phyloP scores from a whole-genome alignment of 305 asterid genomes.

The Fraxinus latifolia region DNA sequence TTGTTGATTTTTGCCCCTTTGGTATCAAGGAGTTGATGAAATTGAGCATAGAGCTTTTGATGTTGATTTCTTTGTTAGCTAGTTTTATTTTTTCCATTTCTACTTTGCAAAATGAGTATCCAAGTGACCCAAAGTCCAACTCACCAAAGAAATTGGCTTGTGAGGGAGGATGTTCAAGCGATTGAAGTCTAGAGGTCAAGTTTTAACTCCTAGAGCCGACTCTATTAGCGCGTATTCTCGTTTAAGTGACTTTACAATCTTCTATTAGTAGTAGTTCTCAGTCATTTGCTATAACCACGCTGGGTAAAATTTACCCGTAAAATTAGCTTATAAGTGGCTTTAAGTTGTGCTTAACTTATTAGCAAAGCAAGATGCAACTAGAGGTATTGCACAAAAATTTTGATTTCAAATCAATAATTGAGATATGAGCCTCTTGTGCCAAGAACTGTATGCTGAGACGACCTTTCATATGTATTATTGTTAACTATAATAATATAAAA shows the following conservation, averaged over 20 bases:
- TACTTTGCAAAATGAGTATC: not conserved
- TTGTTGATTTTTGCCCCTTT: not conserved
- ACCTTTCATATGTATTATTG: not conserved
- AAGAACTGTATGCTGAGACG: not conserved
- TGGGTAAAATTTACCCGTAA: not conserved
- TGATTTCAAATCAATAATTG: not conserved
- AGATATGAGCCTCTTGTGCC: not conserved
- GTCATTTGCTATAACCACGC: not conserved
- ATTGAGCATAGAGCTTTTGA: not conserved
- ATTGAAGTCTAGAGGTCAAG: not conserved
- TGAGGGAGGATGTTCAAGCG: not conserved
- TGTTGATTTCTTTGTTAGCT: not conserved
- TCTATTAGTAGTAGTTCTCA: no score
- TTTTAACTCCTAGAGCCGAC: no score
- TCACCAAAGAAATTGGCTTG: not conserved
- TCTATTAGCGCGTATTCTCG: no score
- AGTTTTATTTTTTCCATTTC: not conserved
- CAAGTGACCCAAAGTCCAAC: not conserved
- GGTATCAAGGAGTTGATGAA: not conserved
- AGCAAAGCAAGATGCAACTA: not conserved
- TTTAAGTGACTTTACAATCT: no score
- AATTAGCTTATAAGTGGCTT: not conserved
- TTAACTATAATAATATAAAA: not conserved
- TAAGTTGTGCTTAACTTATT: not conserved
- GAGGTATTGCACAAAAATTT: not conserved